Percentiles rank a stretch among this genome's conserved stretches.
Conservation (phyloP, 345 rosid genomes). For the Anacardium occidentale region DNA sequence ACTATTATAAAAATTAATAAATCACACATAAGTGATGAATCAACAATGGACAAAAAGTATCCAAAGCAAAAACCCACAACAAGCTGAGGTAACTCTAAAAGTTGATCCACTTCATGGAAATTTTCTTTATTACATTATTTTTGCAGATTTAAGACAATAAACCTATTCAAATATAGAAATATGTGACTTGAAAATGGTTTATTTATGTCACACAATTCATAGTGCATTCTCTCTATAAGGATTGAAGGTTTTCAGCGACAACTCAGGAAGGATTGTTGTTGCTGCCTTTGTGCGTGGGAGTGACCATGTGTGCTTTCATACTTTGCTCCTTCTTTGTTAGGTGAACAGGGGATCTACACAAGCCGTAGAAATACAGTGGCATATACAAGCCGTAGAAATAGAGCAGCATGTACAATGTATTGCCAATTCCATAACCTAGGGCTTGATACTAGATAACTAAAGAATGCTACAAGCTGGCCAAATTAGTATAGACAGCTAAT, state of each 20-base stretch:
- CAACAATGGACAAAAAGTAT: background rate
- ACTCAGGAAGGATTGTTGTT: too few relatives aligned
- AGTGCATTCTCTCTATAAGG: too few relatives aligned
- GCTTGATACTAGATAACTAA: background rate
- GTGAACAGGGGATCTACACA: background rate
- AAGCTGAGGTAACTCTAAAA: background rate
- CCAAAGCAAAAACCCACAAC: background rate
- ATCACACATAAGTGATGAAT: background rate
- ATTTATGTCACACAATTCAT: too few relatives aligned
- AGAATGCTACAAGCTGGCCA: background rate
- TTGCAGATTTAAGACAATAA: too few relatives aligned
- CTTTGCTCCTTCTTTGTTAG: too few relatives aligned
- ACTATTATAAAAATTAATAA: background rate
- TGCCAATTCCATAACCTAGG: background rate
- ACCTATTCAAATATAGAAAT: too few relatives aligned
- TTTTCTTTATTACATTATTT: too few relatives aligned
- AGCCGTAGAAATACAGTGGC: background rate
- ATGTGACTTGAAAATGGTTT: too few relatives aligned
- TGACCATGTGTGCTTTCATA: too few relatives aligned
- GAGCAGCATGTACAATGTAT: background rate
- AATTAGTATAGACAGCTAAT: background rate
- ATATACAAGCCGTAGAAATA: background rate
- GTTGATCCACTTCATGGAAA: too few relatives aligned
- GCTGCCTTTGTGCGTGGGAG: too few relatives aligned
- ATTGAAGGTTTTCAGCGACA: too few relatives aligned